Evolutionary conservation across 768 basidiomycete genomes (phyloP).

Genomic region (Dictyophora rubrovolvata): DNA sequence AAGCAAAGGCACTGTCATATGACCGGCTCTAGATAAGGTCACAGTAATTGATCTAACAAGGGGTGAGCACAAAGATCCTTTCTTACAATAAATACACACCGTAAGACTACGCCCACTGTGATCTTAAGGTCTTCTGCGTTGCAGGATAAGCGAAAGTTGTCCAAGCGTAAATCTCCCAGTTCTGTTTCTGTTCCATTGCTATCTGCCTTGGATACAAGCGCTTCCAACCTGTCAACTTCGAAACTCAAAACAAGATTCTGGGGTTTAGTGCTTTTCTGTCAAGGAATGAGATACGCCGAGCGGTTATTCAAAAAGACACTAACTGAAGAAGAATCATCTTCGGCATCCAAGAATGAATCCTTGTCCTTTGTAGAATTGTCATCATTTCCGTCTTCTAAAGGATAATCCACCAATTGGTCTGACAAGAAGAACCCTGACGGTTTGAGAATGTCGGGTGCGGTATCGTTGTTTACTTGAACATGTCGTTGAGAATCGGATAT

Average conservation of each 20-base stretch:
- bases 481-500: constrained; percentile 20
- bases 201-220: constrained; percentile 63
- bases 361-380: constrained; percentile 32
- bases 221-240: constrained; percentile 73
- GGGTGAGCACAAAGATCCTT: not conserved
- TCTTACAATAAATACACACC: constrained; percentile 31
- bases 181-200: constrained; percentile 53
- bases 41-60: constrained; percentile 57
- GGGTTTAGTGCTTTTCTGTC: constrained; percentile 32
- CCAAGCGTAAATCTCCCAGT: constrained; percentile 70
- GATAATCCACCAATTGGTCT: constrained; percentile 49
- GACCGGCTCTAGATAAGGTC: constrained; percentile 52
- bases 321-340: constrained; percentile 50
- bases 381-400: constrained; percentile 46
- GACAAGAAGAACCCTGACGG: constrained; percentile 46
- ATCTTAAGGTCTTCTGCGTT: constrained; percentile 76
- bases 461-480: constrained; percentile 32
- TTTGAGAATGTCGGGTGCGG: not conserved
- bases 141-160: constrained; percentile 68
- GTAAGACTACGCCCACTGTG: constrained; percentile 73
- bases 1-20: constrained; percentile 49
- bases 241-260: constrained; percentile 79
- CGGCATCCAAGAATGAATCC: constrained; percentile 65
- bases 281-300: not conserved
- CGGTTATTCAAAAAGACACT: constrained; percentile 12